Conservation (phyloP, 192 early-diverging fungal species). For the Backusella macrospora region DNA sequence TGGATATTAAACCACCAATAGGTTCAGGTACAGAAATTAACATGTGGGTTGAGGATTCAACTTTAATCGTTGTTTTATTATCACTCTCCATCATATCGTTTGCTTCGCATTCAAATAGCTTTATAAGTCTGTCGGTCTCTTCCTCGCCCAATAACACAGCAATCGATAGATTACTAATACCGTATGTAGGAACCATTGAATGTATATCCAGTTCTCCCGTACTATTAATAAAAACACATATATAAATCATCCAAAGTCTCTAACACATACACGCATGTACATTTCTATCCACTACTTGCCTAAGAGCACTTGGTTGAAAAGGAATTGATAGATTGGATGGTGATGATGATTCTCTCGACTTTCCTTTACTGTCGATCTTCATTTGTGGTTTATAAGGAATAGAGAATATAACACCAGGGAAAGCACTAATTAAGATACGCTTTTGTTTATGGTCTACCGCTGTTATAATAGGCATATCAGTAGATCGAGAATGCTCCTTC, state of each 20-base stretch:
- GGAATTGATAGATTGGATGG: neutral
- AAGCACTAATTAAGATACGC: neutral
- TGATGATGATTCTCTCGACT: neutral
- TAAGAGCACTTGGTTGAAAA: neutral
- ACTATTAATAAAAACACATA: constrained; percentile 20
- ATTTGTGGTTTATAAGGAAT: constrained; percentile 12
- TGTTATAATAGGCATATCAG: neutral
- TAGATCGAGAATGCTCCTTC: neutral
- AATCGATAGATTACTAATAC: constrained; percentile 39
- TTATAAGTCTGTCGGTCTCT: constrained; percentile 54
- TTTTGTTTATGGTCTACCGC: neutral
- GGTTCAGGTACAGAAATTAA: constrained; percentile 63
- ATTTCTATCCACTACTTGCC: constrained; percentile 24
- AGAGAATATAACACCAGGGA: neutral
- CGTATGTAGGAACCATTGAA: constrained; percentile 53
- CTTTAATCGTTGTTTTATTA: constrained; percentile 14
- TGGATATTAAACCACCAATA: constrained; percentile 58
- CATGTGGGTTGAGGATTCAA: constrained; percentile 48
- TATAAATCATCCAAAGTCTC: neutral
- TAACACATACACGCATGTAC: neutral
- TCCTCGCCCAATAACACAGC: constrained; percentile 64
- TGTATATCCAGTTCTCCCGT: constrained; percentile 59
- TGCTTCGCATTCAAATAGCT: constrained; percentile 58
- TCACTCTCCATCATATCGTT: neutral
- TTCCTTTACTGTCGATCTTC: neutral